Percentiles rank a stretch among this genome's conserved stretches.
These are phyloP conservation scores for Luvunga scandens DNA, from an alignment of 345 rosid genomes.

Conservation along the genomic window DNA sequence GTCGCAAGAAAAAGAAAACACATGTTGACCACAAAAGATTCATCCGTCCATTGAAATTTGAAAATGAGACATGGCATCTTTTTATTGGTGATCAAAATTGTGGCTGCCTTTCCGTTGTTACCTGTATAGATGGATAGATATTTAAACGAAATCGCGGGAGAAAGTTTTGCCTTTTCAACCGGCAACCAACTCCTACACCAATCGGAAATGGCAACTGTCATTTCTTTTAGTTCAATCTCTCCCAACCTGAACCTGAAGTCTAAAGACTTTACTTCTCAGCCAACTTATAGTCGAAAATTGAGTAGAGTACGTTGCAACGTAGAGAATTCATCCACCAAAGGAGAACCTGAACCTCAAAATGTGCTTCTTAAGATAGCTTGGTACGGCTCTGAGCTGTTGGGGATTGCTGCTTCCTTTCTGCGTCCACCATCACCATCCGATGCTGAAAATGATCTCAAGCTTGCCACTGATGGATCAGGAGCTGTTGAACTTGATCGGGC, in stretches of 20 bases:
- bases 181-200: background rate
- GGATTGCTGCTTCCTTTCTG: conserved; percentile 79
- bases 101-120: too few relatives aligned
- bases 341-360: conserved; percentile 53
- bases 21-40: too few relatives aligned
- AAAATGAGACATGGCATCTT: too few relatives aligned
- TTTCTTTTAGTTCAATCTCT: conserved; percentile 31
- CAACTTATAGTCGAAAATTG: conserved; percentile 13
- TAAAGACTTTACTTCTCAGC: conserved; percentile 7
- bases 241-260: conserved; percentile 25
- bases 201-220: conserved; percentile 41
- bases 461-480: conserved; percentile 48
- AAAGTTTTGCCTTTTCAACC: background rate
- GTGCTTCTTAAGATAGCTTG: conserved; percentile 80
- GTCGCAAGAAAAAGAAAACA: too few relatives aligned
- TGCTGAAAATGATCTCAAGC: conserved; percentile 18
- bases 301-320: conserved; percentile 34
- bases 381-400: conserved; percentile 93
- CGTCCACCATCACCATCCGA: conserved; percentile 36
- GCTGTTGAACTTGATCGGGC: conserved; percentile 44
- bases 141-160: conserved; percentile 21
- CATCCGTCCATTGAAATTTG: too few relatives aligned
- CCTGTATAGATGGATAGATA: conserved; percentile 6
- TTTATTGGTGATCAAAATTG: too few relatives aligned
- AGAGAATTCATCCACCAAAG: conserved; percentile 29